Base-by-base conservation (phyloP, 2,329 filamentous ascomycete species). In the Ophiostoma australiae region DNA sequence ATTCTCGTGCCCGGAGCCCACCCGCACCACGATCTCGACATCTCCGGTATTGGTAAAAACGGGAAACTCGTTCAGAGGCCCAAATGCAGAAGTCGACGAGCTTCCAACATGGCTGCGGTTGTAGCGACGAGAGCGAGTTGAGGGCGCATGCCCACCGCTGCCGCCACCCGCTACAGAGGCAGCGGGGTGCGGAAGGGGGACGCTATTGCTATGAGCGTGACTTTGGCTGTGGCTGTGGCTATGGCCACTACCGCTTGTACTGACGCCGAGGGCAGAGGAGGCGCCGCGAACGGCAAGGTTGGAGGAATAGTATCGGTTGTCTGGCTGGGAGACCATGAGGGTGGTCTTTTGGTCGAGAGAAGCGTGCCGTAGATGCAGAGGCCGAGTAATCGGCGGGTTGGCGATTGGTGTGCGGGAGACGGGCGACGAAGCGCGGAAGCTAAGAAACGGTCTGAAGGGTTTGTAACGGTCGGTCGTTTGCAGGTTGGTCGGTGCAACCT, bases 11-110 rank as follows among this genome's bases (percentile, higher is more conserved):
- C 87, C 85, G 70, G 90, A 83, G 17, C 87, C 85, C 20, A 80
- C 78, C 77, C 85, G 86, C 76, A 97, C 87, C 70, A 94, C 78
- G 73, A 98, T 93, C 81, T 98, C 94, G 77, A 97, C 93, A 80
- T 98, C 94, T 77, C 94, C 94, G 52, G 91, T 94, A 76, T 94
- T 90, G 68, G 89, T 89, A 80, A 97, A 98, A 77, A 96, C 83
- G 31, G 94, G 94, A 76, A 97, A 98, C 79, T 97, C 94, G 78
- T 97, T 97, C 78, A 91, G 91, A 61, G 91, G 87, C 33, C 88
- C 81, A 77, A 90, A 89, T 0, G 69, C 39, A 7, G 70, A 68
- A 5, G 67, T 55, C 0, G 67, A 67, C 23, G 85, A 82, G 73
- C 90, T 90, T 72, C 92, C 92, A 76, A 90, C 88, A 78, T 95